Evolutionary conservation across 208 protist species (phyloP), one percentile per base, ranked within the genome.

Genomic region (Wallacemonas sp.): DNA sequence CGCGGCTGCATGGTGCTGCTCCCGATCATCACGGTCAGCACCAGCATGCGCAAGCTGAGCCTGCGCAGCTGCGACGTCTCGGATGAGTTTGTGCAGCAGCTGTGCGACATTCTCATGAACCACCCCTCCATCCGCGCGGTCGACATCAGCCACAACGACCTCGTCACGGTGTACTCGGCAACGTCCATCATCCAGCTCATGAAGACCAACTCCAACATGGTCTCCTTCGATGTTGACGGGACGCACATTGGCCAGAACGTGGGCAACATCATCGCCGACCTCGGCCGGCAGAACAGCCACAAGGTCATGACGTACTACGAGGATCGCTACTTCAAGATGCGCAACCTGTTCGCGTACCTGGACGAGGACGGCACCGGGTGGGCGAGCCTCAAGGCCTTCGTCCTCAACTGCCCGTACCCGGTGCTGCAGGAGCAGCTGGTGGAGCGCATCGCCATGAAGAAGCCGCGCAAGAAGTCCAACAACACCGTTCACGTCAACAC

Each of bases 251-350:
- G 88, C 44, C 64, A 58, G 16, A 91, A 90, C 62, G 88, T 91
- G 8, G 64, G 60, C 5, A 80, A 81, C 70, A 83, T 91, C 65
- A 91, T 94, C 60, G 68, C 74, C 44, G 52, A 68, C 12, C 71
- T 89, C 2, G 83, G 88, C 54, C 70, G 80, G 61, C 47, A 56
- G 21, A 91, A 94, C 65, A 48, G 78, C 43, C 39, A 74, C 19
- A 65, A 65, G 23, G 82, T 94, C n/a, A 46, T 70, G 55, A 78
- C 78, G 64, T 94, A 94, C 80, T 94, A 85, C 68, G 65, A 81
- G 36, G 85, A 94, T 61, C 74, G 83, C 64, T 94, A 88, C 70
- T 94, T 94, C 67, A 72, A 78, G 57, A 88, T 94, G 85, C 89
- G 89, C 66, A 74, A 94, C 58, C 52, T 90, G 38, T 94, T 94